A percentile compares a stretch with the other conserved stretches of the same genome.
phyloP scores from a whole-genome alignment of 805 yeast species.

The Candida oleophila region DNA sequence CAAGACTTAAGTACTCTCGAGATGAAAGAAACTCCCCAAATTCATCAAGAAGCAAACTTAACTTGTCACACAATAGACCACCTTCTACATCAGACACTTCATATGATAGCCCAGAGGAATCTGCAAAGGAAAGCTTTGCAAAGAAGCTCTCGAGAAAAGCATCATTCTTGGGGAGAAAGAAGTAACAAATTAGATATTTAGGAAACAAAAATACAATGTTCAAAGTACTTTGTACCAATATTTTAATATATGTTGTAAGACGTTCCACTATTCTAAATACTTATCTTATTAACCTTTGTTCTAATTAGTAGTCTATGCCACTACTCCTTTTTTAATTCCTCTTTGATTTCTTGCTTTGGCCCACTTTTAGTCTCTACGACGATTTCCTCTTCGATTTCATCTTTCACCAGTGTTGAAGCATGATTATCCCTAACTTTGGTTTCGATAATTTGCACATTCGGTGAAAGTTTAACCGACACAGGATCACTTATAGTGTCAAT shows the following conservation, averaged over 20 bases:
- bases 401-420: background rate
- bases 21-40: slow-evolving; percentile 1
- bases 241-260: too few relatives aligned
- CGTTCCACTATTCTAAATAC: too few relatives aligned
- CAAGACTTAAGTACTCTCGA: slow-evolving; percentile 5
- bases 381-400: background rate
- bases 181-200: too few relatives aligned
- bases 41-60: slow-evolving; percentile 1
- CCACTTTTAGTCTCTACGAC: too few relatives aligned
- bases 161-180: slow-evolving; percentile 24
- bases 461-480: slow-evolving; percentile 58
- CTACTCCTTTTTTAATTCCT: background rate
- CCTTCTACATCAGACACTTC: background rate
- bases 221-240: too few relatives aligned
- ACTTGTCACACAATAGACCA: background rate
- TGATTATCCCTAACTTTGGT: slow-evolving; percentile 9
- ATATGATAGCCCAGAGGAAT: slow-evolving; percentile 5
- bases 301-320: background rate
- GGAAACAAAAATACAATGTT: too few relatives aligned
- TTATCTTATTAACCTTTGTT: too few relatives aligned
- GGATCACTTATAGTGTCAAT: slow-evolving; percentile 69
- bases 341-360: too few relatives aligned
- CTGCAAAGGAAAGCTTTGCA: slow-evolving; percentile 25
- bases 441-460: slow-evolving; percentile 46
- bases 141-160: slow-evolving; percentile 35